Percentiles rank a stretch among this genome's conserved stretches.
phyloP scores from a whole-genome alignment of 2,329 filamentous ascomycete species.

The Coniochaeta prunicola region DNA sequence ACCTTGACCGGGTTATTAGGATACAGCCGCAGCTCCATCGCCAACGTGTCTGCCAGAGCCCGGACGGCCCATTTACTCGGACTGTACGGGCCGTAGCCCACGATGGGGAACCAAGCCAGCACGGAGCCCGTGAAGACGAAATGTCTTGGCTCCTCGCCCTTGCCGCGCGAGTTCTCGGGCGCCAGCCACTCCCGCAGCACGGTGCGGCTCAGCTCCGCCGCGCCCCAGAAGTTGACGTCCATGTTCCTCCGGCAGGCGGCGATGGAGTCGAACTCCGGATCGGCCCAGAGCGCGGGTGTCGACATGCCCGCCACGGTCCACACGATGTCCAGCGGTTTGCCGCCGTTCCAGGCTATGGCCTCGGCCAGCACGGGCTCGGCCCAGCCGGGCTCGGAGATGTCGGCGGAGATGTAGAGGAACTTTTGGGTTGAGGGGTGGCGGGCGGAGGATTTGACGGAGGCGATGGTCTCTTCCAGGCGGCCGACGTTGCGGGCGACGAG shows the following conservation, averaged over 20 bases:
- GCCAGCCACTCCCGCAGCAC: conserved; percentile 68
- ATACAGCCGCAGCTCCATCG: conserved; percentile 81
- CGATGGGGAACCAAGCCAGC: conserved; percentile 65
- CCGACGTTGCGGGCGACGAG: conserved; percentile 71
- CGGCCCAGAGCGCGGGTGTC: conserved; percentile 68
- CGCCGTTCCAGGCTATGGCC: conserved; percentile 72
- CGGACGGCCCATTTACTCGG: conserved; percentile 82
- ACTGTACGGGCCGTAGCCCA: conserved; percentile 78
- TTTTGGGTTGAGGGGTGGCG: conserved; percentile 59
- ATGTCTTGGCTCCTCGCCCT: conserved; percentile 55
- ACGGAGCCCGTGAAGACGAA: conserved; percentile 82
- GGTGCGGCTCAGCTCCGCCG: conserved; percentile 78
- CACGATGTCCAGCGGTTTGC: conserved; percentile 68
- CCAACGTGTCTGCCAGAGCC: conserved; percentile 73
- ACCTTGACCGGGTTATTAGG: conserved; percentile 64
- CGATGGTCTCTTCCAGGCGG: conserved; percentile 67
- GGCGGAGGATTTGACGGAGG: conserved; percentile 52
- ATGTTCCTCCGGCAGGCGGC: conserved; percentile 67
- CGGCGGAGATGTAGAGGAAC: conserved; percentile 78
- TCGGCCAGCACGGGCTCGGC: conserved; percentile 63
- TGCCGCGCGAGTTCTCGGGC: conserved; percentile 29
- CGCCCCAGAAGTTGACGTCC: conserved; percentile 88
- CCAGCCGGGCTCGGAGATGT: conserved; percentile 66
- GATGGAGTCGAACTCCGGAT: conserved; percentile 56
- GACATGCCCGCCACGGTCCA: conserved; percentile 83